Base-by-base conservation (phyloP, 2,329 filamentous ascomycete genomes). In the Aspergillus fijiensis region DNA sequence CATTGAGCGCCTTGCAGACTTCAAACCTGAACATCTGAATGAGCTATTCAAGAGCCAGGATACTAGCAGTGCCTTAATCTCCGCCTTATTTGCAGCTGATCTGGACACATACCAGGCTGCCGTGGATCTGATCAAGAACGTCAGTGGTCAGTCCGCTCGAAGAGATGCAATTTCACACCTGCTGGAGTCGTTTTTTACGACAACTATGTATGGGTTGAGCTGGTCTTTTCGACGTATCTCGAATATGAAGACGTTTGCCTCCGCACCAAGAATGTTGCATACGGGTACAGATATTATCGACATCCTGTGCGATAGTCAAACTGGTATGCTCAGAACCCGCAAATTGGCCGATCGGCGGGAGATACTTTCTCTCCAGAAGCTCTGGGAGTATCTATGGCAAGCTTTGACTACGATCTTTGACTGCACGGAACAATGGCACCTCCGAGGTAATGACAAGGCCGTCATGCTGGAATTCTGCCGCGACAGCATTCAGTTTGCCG, bases 401-500 rank as follows among this genome's bases (percentile, higher is more conserved):
- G 88, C 87, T 50, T 82, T 98, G 49, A 89, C 88, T 48, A 88
- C 89, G 58, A 90, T 94, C 16, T 97, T 97, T 70, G 82, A 87
- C 48, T 87, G 89, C 61, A 96, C 93, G 3, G 92, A 96, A 71
- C 79, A 80, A 11, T 99, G 95, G 95, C 92, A 91, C 64, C 80
- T 85, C 23, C 74, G 78, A 51, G 76, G 79, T 4, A 86, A 91
- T 60, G 88, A 94, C 54, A 95, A 92, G 72, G 77, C 81, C 21
- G 81, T 86, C 57, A 93, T 99, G 91, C 89, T 92, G 69, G 88
- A 96, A 59, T 97, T 98, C 70, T 97, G 93, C 72, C 88, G 95
- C 65, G 92, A 96, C 71, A 90, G 91, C 14, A 99, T 99, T 86
- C 92, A 98, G 69, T 90, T 96, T 70, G 93, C 94, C 0, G 91